Evolutionary conservation across 352 stramenopile species (phyloP).

Genomic region (Globisporangium abappressorium): DNA sequence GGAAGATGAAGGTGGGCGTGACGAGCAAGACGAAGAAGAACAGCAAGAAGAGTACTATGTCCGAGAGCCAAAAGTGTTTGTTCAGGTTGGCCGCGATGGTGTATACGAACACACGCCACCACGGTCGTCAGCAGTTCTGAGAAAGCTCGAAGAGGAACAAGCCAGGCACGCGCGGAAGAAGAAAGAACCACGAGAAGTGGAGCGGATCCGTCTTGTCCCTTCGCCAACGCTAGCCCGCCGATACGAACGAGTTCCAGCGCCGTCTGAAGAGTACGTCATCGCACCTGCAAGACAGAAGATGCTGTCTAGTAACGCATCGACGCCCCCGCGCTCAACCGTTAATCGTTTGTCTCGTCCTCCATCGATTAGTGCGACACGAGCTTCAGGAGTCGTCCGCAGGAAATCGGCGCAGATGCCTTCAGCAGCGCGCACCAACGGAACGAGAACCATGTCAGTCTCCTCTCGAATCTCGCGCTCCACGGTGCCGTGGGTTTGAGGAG

Average conservation of each 20-base stretch:
- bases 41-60: slow-evolving; percentile 29
- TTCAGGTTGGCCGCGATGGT: slow-evolving; percentile 37
- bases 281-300: background rate
- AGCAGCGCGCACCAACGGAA: background rate
- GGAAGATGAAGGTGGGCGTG: slow-evolving; percentile 22
- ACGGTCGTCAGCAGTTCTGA: slow-evolving; percentile 30
- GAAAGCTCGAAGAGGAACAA: slow-evolving; percentile 33
- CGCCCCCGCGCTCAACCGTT: background rate
- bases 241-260: slow-evolving; percentile 40
- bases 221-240: slow-evolving; percentile 42
- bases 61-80: slow-evolving; percentile 40
- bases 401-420: background rate
- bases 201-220: slow-evolving; percentile 48
- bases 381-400: background rate
- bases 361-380: slow-evolving; percentile 11
- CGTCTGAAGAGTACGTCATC: slow-evolving; percentile 15
- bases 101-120: slow-evolving; percentile 32
- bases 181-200: slow-evolving; percentile 28
- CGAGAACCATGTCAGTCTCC: slow-evolving; percentile 2
- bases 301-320: slow-evolving; percentile 36
- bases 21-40: slow-evolving; percentile 23
- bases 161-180: slow-evolving; percentile 26
- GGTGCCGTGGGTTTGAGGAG: slow-evolving; percentile 14
- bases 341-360: background rate
- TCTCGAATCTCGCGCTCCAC: slow-evolving; percentile 12